Evolutionary conservation across 2,329 filamentous ascomycete species (phyloP).

Genomic region (Didymella arachidicola): DNA sequence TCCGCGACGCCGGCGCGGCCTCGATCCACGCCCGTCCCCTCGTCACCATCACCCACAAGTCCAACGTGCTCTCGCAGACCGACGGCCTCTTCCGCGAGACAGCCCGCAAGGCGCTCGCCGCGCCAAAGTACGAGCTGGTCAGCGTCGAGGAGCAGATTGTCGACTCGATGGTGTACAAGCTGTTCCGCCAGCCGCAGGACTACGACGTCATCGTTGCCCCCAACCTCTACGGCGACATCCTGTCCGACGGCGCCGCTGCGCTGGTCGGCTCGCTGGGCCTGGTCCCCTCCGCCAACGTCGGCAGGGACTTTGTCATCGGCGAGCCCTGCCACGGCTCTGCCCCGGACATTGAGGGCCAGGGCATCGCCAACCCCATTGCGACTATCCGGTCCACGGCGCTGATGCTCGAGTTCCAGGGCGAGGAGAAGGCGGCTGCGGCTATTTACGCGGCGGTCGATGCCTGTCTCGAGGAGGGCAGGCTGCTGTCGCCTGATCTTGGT

Average conservation of each 20-base stretch:
- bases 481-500: conserved; percentile 88
- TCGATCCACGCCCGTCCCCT: conserved; percentile 74
- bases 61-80: conserved; percentile 94
- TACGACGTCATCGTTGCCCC: conserved; percentile 99
- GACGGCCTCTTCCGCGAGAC: conserved; percentile 93
- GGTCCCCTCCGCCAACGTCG: conserved; percentile 94
- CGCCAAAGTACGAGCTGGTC: conserved; percentile 68
- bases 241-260: conserved; percentile 93
- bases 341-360: conserved; percentile 91
- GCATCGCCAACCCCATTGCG: conserved; percentile 95
- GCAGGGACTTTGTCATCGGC: conserved; percentile 91
- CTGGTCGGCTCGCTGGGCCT: conserved; percentile 91
- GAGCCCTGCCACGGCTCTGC: conserved; percentile 98
- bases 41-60: conserved; percentile 98
- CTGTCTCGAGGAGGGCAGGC: conserved; percentile 81
- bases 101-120: conserved; percentile 74
- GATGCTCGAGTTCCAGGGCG: conserved; percentile 95
- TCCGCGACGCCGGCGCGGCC: conserved; percentile 66
- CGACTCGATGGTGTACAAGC: conserved; percentile 99
- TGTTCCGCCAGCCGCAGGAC: conserved; percentile 91
- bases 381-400: conserved; percentile 89
- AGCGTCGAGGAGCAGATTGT: conserved; percentile 96
- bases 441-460: conserved; percentile 94
- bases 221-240: conserved; percentile 96
- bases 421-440: conserved; percentile 83